These are phyloP conservation scores for Achaetomiella virescens DNA, from an alignment of 495 filamentous ascomycete species.

Conservation along the genomic window DNA sequence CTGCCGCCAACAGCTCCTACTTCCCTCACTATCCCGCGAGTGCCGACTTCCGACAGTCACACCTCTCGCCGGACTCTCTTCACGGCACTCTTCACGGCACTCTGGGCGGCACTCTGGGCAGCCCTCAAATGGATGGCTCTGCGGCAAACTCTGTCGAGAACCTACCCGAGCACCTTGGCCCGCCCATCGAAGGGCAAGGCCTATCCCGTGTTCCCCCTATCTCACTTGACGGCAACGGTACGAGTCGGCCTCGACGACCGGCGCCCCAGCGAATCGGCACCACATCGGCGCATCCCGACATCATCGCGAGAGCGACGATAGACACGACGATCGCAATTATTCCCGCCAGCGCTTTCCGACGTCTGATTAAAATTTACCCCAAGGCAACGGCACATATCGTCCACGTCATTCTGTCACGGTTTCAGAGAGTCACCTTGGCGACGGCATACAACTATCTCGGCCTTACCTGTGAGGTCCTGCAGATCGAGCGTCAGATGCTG, in stretches of 20 bases:
- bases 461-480: conserved; percentile 80
- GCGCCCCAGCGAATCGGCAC: conserved; percentile 42
- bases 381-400: conserved; percentile 96
- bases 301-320: conserved; percentile 91
- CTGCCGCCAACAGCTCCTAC: conserved; percentile 10
- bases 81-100: conserved; percentile 25
- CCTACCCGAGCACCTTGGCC: conserved; percentile 20
- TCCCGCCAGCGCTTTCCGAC: conserved; percentile 88
- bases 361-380: conserved; percentile 90
- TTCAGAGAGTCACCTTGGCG: conserved; percentile 89
- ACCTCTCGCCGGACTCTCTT: conserved; percentile 28
- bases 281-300: conserved; percentile 90
- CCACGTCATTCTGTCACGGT: conserved; percentile 88
- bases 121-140: conserved; percentile 29
- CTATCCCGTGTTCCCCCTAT: conserved; percentile 60
- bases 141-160: conserved; percentile 6
- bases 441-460: conserved; percentile 93
- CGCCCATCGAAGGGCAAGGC: conserved; percentile 18
- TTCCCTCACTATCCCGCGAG: conserved; percentile 37
- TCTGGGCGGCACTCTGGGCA: conserved; percentile 21
- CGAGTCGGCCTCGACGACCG: conserved; percentile 24
- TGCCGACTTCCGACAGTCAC: conserved; percentile 42
- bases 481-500: conserved; percentile 86
- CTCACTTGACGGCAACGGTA: conserved; percentile 51
- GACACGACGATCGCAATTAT: conserved; percentile 99